A percentile compares a stretch with the other conserved stretches of the same genome.
Evolutionary conservation across 257 asterid species (phyloP).

Genomic region (Osmanthus fragrans): DNA sequence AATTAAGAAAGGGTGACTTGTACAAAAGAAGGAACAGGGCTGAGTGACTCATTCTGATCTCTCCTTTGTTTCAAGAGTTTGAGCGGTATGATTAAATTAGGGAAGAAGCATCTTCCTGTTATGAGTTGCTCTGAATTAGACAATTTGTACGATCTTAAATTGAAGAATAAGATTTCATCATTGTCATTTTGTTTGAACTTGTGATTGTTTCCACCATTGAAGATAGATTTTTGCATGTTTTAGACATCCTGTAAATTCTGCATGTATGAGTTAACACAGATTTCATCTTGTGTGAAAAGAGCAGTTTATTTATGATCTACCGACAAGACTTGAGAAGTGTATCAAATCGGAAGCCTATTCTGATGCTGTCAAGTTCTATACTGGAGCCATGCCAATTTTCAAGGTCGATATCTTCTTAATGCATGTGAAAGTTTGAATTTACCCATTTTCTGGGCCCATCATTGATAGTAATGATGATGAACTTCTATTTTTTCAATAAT

Average conservation of each 20-base stretch:
- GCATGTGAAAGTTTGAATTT: neutral
- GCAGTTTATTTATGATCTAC: slow-evolving; percentile 98
- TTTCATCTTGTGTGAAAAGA: slow-evolving; percentile 47
- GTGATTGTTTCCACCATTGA: neutral
- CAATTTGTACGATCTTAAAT: neutral
- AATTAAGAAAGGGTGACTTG: neutral
- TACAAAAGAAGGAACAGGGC: neutral
- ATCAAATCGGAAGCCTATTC: slow-evolving; percentile 92
- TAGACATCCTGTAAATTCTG: slow-evolving; percentile 24
- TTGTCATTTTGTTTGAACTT: neutral
- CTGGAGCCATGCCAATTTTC: slow-evolving; percentile 96
- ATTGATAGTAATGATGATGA: neutral
- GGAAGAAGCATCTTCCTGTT: slow-evolving; percentile 1
- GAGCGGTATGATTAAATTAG: slow-evolving; percentile 16
- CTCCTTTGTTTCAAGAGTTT: slow-evolving; percentile 20
- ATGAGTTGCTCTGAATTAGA: neutral
- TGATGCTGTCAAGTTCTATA: slow-evolving; percentile 92
- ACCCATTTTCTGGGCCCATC: slow-evolving; percentile 11
- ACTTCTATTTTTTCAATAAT: slow-evolving; percentile 23
- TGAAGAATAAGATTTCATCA: neutral
- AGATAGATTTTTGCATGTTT: neutral
- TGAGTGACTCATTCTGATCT: slow-evolving; percentile 8
- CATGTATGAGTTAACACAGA: slow-evolving; percentile 40
- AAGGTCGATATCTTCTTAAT: slow-evolving; percentile 50
- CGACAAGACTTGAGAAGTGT: slow-evolving; percentile 86